Percentiles rank a stretch among this genome's conserved stretches.
These are phyloP conservation scores for Eutrema japonicum DNA, from an alignment of 345 rosid species.

Conservation along the genomic window DNA sequence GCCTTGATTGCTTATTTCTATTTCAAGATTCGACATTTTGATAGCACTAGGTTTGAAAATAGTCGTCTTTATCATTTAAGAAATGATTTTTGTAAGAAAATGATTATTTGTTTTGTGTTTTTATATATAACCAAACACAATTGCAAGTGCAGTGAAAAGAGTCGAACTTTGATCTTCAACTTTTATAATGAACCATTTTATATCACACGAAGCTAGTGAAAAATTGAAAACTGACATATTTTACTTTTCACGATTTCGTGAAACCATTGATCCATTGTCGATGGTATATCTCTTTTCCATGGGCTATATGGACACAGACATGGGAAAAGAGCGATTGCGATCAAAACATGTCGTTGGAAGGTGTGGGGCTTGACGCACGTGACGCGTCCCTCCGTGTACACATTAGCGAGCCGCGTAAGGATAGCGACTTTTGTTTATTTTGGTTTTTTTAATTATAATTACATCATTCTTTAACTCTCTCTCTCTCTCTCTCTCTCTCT, in stretches of 20 bases:
- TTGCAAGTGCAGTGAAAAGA: background rate
- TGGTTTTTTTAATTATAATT: background rate
- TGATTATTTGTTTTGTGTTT: no score
- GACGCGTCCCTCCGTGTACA: conserved; percentile 21
- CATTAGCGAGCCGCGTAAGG: conserved; percentile 28
- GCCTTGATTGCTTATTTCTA: no score
- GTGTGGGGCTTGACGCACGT: conserved; percentile 24
- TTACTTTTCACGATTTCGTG: background rate
- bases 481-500: background rate
- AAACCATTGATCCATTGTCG: conserved; percentile 1
- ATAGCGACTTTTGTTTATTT: conserved; percentile 1
- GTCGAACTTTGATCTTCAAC: no score
- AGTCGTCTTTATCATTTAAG: no score
- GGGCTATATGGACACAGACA: conserved; percentile 15
- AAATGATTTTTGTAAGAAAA: no score
- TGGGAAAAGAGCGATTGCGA: background rate
- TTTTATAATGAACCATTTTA: no score
- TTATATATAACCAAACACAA: background rate
- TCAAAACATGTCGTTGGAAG: background rate
- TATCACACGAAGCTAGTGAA: background rate
- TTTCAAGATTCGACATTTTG: no score
- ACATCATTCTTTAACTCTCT: background rate
- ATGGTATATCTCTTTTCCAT: background rate
- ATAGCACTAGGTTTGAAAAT: no score
- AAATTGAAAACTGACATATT: background rate